phyloP scores from a whole-genome alignment of 139 green algal genomes.

The Chlorella sp. region DNA sequence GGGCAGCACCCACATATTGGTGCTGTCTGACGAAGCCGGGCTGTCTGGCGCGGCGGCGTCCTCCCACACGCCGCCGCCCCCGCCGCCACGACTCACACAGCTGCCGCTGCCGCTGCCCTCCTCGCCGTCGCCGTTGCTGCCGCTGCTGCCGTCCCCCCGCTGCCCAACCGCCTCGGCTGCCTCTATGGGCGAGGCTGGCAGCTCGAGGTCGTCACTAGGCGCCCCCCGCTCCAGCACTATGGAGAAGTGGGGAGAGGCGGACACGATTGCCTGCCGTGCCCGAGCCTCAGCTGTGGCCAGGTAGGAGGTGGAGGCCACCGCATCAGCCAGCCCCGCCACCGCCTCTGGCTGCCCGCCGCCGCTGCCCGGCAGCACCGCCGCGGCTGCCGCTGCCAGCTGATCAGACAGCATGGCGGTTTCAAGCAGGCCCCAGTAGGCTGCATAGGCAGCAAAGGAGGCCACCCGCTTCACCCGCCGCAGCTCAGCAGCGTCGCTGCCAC shows the following conservation, averaged over 20 bases:
- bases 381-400: slow-evolving; percentile 47
- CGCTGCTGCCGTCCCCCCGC: background rate
- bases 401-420: slow-evolving; percentile 76
- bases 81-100: background rate
- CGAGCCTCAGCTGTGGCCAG: slow-evolving; percentile 16
- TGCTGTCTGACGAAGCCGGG: slow-evolving; percentile 11
- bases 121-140: background rate
- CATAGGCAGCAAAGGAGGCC: slow-evolving; percentile 64
- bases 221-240: slow-evolving; percentile 13
- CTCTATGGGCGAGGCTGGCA: background rate
- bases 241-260: slow-evolving; percentile 51
- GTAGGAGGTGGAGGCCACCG: slow-evolving; percentile 18
- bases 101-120: background rate
- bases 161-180: background rate
- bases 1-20: slow-evolving; percentile 30
- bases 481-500: slow-evolving; percentile 40
- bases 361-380: slow-evolving; percentile 14
- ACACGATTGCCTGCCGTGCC: slow-evolving; percentile 33
- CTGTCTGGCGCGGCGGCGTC: background rate
- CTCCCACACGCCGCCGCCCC: background rate
- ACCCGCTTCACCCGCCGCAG: slow-evolving; percentile 62
- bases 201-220: background rate
- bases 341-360: background rate
- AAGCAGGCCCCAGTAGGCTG: slow-evolving; percentile 70
- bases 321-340: slow-evolving; percentile 24